phyloP scores from a whole-genome alignment of 768 basidiomycete genomes.

The Lactifluus piperatus region DNA sequence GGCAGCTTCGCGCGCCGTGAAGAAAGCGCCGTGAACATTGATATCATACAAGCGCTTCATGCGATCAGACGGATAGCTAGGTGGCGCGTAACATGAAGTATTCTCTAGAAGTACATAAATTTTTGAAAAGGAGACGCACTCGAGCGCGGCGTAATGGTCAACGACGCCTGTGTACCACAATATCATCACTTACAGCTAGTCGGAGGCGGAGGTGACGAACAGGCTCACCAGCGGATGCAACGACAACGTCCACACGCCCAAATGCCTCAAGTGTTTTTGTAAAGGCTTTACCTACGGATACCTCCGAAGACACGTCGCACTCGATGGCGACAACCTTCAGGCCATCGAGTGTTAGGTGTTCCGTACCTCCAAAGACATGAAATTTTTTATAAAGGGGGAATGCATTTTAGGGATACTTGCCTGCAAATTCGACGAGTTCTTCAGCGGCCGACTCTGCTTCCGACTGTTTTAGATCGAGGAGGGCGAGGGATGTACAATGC shows the following conservation, averaged over 20 bases:
- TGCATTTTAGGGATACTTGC: conserved; percentile 31
- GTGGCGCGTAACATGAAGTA: not conserved
- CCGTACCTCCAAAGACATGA: conserved; percentile 38
- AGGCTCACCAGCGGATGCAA: conserved; percentile 74
- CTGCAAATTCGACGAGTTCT: conserved; percentile 52
- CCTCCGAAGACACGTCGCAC: conserved; percentile 84
- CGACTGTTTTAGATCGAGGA: conserved; percentile 70
- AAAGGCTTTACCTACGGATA: conserved; percentile 67
- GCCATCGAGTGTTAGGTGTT: conserved; percentile 44
- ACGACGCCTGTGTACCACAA: conserved; percentile 50
- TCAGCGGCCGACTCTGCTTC: conserved; percentile 61
- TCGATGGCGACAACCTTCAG: conserved; percentile 66
- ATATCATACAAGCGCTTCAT: conserved; percentile 81
- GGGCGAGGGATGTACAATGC: conserved; percentile 71
- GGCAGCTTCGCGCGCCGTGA: conserved; percentile 94
- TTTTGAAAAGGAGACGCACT: conserved; percentile 37
- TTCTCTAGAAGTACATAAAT: not conserved
- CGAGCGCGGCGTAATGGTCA: conserved; percentile 82
- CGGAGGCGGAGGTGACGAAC: conserved; percentile 9
- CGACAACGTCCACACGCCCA: conserved; percentile 73
- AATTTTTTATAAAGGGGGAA: conserved; percentile 13
- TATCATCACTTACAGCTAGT: not conserved
- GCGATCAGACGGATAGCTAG: conserved; percentile 78
- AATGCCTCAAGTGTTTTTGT: conserved; percentile 50
- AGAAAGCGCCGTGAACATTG: conserved; percentile 92